Base-by-base conservation (phyloP, 2,329 filamentous ascomycete genomes). In the Pseudogymnoascus destructans region DNA sequence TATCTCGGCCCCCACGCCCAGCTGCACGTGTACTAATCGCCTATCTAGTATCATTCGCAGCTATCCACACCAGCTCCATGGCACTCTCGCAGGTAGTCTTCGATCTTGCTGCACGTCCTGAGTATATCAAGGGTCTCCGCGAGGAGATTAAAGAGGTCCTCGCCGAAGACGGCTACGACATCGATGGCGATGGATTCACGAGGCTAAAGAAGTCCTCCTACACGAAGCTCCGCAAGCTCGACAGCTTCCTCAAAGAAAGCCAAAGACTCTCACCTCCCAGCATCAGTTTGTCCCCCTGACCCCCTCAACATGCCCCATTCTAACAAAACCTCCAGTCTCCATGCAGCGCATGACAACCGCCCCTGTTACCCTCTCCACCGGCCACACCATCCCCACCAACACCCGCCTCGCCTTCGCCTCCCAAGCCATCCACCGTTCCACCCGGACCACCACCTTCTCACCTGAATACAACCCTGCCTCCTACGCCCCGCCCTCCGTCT, bases 11-110 rank as follows among this genome's bases (percentile, higher is more conserved):
- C 2, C 15, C 15, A 19, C 9, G 54, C n/a, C 23, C 49, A 33
- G 42, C 13, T 54, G 54, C 35, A 21, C 59, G 58, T 25, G 23
- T 40, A 52, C 33, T 61, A 38, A 57, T 27, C 25, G 5, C 13
- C 19, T n/a, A 9, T 25, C 6, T 15, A 63, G 62, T 79, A 7
- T 73, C 70, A 38, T 75, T 79, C 57, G 76, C 76, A 0, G 74
- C 77, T 1, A 79, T 81, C 25, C 75, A 79, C 60, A 79, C 77
- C 0, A 79, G 76, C 0, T 73, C 74, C 0, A 64, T 75, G 49
- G 70, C 74, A 0, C 62, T 72, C 0, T 76, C 74, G 1, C 68
- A 80, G 71, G 59, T 75, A 63, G 72, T 84, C 54, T 80, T 77
- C 64, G 75, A 78, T 59, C 66, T 84, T 3, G 74, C 74, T 0